phyloP scores from a whole-genome alignment of 768 basidiomycete genomes.

The Russula abietina region DNA sequence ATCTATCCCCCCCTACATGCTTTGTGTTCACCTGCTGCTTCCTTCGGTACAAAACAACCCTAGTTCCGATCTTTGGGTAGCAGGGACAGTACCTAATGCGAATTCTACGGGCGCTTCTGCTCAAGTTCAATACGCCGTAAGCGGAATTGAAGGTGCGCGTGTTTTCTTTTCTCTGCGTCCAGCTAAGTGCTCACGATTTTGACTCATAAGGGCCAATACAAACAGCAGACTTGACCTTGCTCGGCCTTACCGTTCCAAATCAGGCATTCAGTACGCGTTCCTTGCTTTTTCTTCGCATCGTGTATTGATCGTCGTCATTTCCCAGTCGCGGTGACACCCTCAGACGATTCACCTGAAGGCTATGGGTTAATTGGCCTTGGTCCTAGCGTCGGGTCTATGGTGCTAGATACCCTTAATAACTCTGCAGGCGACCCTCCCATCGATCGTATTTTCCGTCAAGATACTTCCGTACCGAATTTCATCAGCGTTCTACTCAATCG shows the following conservation, averaged over 20 bases:
- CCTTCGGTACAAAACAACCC: background rate
- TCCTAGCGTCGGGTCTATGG: conserved; percentile 45
- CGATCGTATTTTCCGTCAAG: conserved; percentile 59
- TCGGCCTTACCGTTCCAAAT: conserved; percentile 39
- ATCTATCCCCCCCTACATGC: background rate
- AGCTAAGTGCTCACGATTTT: background rate
- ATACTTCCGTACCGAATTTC: conserved; percentile 49
- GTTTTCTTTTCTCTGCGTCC: too few species aligned
- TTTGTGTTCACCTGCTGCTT: background rate
- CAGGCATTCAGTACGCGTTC: conserved; percentile 44
- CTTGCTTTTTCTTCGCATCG: background rate
- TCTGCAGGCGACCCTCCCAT: conserved; percentile 46
- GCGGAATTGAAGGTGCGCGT: conserved; percentile 32
- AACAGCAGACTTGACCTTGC: conserved; percentile 40
- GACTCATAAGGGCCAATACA: conserved; percentile 37
- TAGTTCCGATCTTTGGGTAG: conserved; percentile 63
- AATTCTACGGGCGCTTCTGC: conserved; percentile 36
- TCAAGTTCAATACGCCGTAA: conserved; percentile 49
- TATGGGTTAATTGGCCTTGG: conserved; percentile 52
- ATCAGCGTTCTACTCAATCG: conserved; percentile 61
- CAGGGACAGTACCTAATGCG: conserved; percentile 39
- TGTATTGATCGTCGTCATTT: background rate
- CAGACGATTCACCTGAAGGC: conserved; percentile 31
- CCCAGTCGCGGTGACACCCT: conserved; percentile 38
- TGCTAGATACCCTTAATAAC: conserved; percentile 33